Conservation (phyloP, 345 rosid genomes). For the Syzygium grande region DNA sequence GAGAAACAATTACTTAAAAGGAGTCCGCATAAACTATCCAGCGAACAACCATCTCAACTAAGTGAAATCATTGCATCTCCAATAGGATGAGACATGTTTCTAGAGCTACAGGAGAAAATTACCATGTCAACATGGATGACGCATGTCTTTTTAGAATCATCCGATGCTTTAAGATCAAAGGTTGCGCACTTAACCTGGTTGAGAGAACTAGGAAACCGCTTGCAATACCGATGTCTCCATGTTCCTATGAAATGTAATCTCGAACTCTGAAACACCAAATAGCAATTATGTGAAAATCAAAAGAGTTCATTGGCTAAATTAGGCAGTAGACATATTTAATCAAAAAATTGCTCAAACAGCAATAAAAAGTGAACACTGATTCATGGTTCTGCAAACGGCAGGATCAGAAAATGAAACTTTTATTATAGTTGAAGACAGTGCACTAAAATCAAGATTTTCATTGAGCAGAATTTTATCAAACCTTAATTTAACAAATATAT, state of each 20-base stretch:
- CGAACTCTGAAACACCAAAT: conserved; percentile 46
- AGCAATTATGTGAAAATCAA: neutral
- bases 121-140: conserved; percentile 93
- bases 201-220: conserved; percentile 45
- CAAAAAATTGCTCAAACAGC: neutral
- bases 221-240: conserved; percentile 90
- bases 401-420: neutral
- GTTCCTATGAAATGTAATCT: conserved; percentile 98
- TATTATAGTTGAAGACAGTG: neutral
- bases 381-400: neutral
- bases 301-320: neutral
- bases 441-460: neutral
- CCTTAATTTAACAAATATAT: neutral
- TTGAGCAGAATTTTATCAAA: neutral
- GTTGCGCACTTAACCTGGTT: conserved; percentile 23
- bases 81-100: neutral
- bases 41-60: neutral
- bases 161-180: conserved; percentile 22
- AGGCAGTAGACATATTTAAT: neutral
- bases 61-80: neutral
- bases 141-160: conserved; percentile 22
- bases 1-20: neutral
- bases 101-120: conserved; percentile 6
- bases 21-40: neutral
- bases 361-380: neutral